Base-by-base conservation (phyloP, 305 asterid genomes). In the Fraxinus latifolia region DNA sequence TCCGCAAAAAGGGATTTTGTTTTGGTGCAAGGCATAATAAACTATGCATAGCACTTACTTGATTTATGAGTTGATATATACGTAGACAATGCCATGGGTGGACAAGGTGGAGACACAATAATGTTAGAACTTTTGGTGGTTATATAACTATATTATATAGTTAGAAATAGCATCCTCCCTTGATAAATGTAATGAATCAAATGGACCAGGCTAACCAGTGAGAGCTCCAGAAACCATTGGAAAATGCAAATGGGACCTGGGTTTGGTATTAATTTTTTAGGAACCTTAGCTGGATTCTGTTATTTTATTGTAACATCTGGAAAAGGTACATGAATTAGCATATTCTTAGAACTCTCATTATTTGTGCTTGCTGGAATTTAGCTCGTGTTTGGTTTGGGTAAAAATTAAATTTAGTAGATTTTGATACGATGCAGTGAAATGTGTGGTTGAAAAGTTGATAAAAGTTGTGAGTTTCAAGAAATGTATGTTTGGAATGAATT, bases 101-200 rank as follows among this genome's bases (percentile, higher is more conserved):
- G 75, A 81, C 83, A 58, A 74, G 60, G 79, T 34, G 83, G 76
- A 74, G 83, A 74, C 83, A 80, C 27, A 74, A 81, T 74, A 58
- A 74, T 81, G 71, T 11, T 33, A 6, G 21, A 58, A 65, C 27
- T 75, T 74, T 58, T 27, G 79, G 80, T 74, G 67, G 76, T 74
- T 74, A 23, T 53, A 39, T 74, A 8, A 74, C 21, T 23, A 74
- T 70, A 14, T 70, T 70, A 31, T 25, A 33, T 74, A 29, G 62
- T 81, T 32, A 81, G 67, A 74, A 29, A 74, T 71, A 60, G 83
- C 80, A 81, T 74, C 79, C 58, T 74, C 60, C 9, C 17, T 72
- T 74, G 25, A 80, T 70, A 25, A 29, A 70, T 65, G 27, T 70
- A 80, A 68, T 39, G 39, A 31, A 80, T 68, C 67, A 29, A 67